Evolutionary conservation across 257 asterid genomes (phyloP).

Genomic region (Agastache rugosa): DNA sequence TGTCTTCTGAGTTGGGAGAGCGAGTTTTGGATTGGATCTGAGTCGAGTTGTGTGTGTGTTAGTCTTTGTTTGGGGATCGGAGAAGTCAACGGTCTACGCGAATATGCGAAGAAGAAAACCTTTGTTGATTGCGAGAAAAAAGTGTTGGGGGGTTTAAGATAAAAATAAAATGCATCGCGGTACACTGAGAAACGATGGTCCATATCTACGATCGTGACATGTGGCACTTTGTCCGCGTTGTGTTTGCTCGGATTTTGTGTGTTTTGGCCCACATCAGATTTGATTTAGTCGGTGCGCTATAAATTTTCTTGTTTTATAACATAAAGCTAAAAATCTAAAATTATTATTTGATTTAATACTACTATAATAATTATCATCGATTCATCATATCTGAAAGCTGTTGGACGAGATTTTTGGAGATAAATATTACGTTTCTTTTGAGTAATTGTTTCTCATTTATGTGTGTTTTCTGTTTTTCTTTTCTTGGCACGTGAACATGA

Average conservation of each 20-base stretch:
- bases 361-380: background rate
- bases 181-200: slow-evolving; percentile 25
- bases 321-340: background rate
- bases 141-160: slow-evolving; percentile 2
- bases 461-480: background rate
- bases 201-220: slow-evolving; percentile 18
- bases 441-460: background rate
- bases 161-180: background rate
- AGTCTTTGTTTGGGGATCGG: slow-evolving; percentile 37
- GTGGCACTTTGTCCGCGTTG: slow-evolving; percentile 11
- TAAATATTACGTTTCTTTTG: background rate
- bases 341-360: background rate
- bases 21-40: slow-evolving; percentile 37
- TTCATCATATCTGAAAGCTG: background rate
- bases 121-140: slow-evolving; percentile 19
- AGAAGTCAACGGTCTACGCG: slow-evolving; percentile 42
- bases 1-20: background rate
- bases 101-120: slow-evolving; percentile 33
- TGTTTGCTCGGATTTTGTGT: slow-evolving; percentile 1
- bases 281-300: background rate
- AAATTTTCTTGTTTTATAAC: background rate
- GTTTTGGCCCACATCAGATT: slow-evolving; percentile 6
- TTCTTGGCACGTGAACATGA: background rate
- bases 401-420: background rate
- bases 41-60: background rate